Percentiles rank a stretch among this genome's conserved stretches.
phyloP scores from a whole-genome alignment of 2,329 filamentous ascomycete genomes.

The Ceratocystis alfenasii region DNA sequence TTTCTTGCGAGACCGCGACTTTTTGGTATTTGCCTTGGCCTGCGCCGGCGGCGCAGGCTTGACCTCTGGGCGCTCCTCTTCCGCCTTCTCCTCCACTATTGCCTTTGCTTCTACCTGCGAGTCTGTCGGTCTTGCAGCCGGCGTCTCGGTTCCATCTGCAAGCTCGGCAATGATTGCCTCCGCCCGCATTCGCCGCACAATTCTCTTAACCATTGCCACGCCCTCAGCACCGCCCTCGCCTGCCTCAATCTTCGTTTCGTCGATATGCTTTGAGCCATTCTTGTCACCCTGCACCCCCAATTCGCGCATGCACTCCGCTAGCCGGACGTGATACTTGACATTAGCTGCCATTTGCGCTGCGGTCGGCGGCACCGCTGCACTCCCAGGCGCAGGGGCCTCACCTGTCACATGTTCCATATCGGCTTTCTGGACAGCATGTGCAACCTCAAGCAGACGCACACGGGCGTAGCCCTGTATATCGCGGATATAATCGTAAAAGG shows the following conservation, averaged over 20 bases:
- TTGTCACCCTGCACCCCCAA: slow-evolving; percentile 36
- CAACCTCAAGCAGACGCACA: slow-evolving; percentile 54
- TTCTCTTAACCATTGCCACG: slow-evolving; percentile 39
- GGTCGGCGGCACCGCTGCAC: slow-evolving; percentile 16
- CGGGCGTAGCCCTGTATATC: slow-evolving; percentile 67
- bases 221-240: slow-evolving; percentile 24
- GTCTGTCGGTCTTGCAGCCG: slow-evolving; percentile 7
- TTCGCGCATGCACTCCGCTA: slow-evolving; percentile 42
- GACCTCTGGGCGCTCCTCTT: slow-evolving; percentile 23
- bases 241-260: slow-evolving; percentile 43
- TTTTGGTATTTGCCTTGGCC: slow-evolving; percentile 31
- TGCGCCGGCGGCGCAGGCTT: not conserved
- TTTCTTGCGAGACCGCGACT: slow-evolving; percentile 25
- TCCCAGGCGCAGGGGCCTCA: slow-evolving; percentile 27
- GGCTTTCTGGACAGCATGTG: slow-evolving; percentile 47
- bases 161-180: slow-evolving; percentile 47
- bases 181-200: slow-evolving; percentile 52
- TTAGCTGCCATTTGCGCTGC: slow-evolving; percentile 27
- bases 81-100: slow-evolving; percentile 7
- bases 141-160: slow-evolving; percentile 24
- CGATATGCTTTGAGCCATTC: slow-evolving; percentile 30
- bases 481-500: slow-evolving; percentile 64
- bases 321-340: slow-evolving; percentile 40
- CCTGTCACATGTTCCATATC: slow-evolving; percentile 43
- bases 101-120: slow-evolving; percentile 15